A percentile compares a stretch with the other conserved stretches of the same genome.
Conservation (phyloP, 352 stramenopile genomes). For the Aphanomyces cochlioides region DNA sequence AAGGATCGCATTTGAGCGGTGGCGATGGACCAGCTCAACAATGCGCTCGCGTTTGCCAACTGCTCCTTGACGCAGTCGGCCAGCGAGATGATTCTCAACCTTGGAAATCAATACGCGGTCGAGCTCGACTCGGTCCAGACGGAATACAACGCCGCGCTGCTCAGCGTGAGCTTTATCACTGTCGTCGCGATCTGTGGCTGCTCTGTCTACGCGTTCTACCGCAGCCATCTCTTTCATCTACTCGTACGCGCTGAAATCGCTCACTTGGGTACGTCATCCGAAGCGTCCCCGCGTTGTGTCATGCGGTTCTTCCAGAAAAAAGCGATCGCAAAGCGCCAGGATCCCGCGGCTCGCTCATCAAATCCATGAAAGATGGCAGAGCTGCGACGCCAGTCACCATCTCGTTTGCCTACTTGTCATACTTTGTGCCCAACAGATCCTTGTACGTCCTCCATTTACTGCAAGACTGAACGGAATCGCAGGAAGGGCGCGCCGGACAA, state of each 20-base stretch:
- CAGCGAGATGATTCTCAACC: background rate
- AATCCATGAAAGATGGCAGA: background rate
- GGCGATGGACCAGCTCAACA: conserved; percentile 26
- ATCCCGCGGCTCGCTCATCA: conserved; percentile 3
- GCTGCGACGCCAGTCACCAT: conserved; percentile 2
- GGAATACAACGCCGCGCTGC: conserved; percentile 22
- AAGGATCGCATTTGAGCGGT: too few species aligned
- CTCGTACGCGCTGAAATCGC: conserved; percentile 20
- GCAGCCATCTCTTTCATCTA: conserved; percentile 26
- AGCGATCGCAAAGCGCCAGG: background rate
- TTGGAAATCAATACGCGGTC: too few species aligned
- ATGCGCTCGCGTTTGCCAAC: conserved; percentile 20
- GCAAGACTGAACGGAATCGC: background rate
- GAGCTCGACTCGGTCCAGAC: conserved; percentile 12
- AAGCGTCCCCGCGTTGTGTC: background rate
- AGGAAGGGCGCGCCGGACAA: conserved; percentile 21
- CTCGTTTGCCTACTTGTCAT: conserved; percentile 26
- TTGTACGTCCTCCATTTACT: background rate
- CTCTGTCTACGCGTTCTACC: conserved; percentile 26
- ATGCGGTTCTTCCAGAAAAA: background rate
- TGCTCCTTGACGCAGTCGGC: background rate
- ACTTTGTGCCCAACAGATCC: conserved; percentile 15
- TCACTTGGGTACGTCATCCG: conserved; percentile 19
- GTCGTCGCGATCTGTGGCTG: conserved; percentile 23
- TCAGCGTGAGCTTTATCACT: conserved; percentile 5